These are phyloP conservation scores for Cladosporium sp. DNA, from an alignment of 2,329 filamentous ascomycete species.

Conservation along the genomic window DNA sequence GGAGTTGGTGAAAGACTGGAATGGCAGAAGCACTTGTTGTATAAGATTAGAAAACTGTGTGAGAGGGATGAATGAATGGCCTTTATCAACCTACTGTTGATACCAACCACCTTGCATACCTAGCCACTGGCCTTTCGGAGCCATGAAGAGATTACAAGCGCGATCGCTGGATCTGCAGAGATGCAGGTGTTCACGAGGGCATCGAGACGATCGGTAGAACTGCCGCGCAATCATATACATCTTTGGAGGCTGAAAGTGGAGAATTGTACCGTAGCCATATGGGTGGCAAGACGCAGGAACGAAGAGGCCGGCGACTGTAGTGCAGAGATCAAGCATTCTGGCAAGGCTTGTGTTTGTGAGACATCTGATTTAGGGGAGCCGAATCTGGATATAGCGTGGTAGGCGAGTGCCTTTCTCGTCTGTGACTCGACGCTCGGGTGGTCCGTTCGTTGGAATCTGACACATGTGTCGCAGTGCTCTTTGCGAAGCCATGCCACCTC, in stretches of 20 bases:
- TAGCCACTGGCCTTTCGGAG: conserved; percentile 9
- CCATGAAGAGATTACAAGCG: conserved; percentile 12
- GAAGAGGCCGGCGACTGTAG: background rate
- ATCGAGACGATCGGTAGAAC: conserved; percentile 10
- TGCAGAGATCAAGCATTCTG: conserved; percentile 7
- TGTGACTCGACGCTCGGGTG: background rate
- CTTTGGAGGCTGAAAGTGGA: conserved; percentile 5
- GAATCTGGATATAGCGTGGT: background rate
- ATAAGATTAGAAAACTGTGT: background rate
- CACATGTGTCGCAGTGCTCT: background rate
- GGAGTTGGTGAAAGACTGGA: background rate
- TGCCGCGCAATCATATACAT: conserved; percentile 17
- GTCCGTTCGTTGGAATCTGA: background rate
- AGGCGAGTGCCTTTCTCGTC: background rate
- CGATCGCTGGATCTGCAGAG: background rate
- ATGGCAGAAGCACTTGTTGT: background rate
- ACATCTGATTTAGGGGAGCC: background rate
- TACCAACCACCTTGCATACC: conserved; percentile 10
- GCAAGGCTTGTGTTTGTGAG: conserved; percentile 3
- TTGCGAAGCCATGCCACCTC: background rate
- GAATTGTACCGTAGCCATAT: conserved; percentile 6
- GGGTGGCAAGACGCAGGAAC: background rate
- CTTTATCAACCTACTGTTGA: conserved; percentile 10
- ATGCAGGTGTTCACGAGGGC: background rate
- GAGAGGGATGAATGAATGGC: background rate